These are phyloP conservation scores for Microdochium paspali DNA, from an alignment of 2,329 filamentous ascomycete species.

Conservation along the genomic window DNA sequence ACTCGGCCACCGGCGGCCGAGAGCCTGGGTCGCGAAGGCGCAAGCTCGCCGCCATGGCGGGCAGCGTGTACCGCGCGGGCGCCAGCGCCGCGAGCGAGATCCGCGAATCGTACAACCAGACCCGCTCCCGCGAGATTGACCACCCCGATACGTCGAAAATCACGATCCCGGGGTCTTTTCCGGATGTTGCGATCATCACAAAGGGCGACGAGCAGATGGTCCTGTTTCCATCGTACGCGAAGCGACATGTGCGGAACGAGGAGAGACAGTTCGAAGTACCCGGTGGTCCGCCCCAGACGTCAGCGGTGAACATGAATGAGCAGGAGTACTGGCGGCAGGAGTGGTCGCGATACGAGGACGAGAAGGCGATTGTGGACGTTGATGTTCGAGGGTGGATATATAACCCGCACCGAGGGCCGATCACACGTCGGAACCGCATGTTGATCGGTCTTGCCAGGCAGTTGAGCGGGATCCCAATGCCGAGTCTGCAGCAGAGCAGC, in stretches of 20 bases:
- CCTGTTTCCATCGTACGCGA: constrained; percentile 87
- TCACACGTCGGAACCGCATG: constrained; percentile 79
- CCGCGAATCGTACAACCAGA: constrained; percentile 48
- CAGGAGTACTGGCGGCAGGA: constrained; percentile 68
- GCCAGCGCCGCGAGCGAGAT: constrained; percentile 49
- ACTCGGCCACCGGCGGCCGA: constrained; percentile 22
- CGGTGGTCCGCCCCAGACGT: constrained; percentile 25
- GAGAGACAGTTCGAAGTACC: constrained; percentile 19
- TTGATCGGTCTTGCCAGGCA: constrained; percentile 80
- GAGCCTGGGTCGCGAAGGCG: constrained; percentile 66
- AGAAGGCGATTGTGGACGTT: constrained; percentile 82
- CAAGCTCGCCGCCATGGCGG: constrained; percentile 61
- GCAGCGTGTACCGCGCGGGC: constrained; percentile 45
- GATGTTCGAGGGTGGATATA: constrained; percentile 97
- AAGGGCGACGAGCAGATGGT: constrained; percentile 87
- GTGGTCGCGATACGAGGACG: constrained; percentile 72
- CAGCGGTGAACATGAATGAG: constrained; percentile 41
- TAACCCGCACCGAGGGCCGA: constrained; percentile 70
- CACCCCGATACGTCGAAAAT: constrained; percentile 22
- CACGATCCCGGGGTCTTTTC: constrained; percentile 67
- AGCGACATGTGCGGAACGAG: constrained; percentile 51
- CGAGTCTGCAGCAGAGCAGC: constrained; percentile 32
- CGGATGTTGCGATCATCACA: constrained; percentile 71
- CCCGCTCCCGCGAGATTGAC: constrained; percentile 29
- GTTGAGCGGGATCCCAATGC: constrained; percentile 75